These are phyloP conservation scores for Euphorbia tirucalli DNA, from an alignment of 345 rosid genomes.

Conservation along the genomic window DNA sequence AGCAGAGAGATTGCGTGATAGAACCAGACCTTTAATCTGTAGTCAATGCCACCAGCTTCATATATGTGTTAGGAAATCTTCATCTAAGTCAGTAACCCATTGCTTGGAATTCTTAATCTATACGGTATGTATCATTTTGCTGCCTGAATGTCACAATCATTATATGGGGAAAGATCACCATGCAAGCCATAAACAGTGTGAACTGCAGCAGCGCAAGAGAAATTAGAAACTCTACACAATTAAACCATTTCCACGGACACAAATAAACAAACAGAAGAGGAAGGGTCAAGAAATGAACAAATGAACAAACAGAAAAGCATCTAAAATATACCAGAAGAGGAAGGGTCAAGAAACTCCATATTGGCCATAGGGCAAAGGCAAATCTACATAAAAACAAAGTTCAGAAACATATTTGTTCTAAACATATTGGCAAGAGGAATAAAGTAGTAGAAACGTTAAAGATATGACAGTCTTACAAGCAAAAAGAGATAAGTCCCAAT, in stretches of 20 bases:
- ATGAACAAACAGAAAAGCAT: background rate
- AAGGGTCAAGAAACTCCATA: constrained; percentile 90
- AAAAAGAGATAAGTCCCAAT: constrained; percentile 76
- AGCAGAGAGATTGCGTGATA: constrained; percentile 3
- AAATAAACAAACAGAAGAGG: background rate
- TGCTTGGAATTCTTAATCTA: constrained; percentile 50
- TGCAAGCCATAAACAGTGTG: constrained; percentile 90
- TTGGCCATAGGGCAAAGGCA: constrained; percentile 84
- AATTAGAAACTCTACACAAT: constrained; percentile 15
- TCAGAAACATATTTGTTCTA: constrained; percentile 19
- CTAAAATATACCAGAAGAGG: constrained; percentile 75
- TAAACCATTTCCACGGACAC: constrained; percentile 13
- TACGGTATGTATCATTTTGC: constrained; percentile 60
- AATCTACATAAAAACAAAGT: constrained; percentile 44
- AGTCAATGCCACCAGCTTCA: constrained; percentile 16
- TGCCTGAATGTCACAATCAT: constrained; percentile 68
- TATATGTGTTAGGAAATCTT: constrained; percentile 16
- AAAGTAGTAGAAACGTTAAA: constrained; percentile 9
- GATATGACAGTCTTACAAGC: constrained; percentile 57
- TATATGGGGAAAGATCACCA: constrained; percentile 71
- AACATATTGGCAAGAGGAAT: constrained; percentile 4
- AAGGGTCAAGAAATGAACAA: no score
- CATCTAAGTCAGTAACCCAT: constrained; percentile 30
- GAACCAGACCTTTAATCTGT: constrained; percentile 10
- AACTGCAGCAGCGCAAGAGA: constrained; percentile 54